A percentile compares a stretch with the other conserved stretches of the same genome.
Conservation (phyloP, 202 grass and related monocot genomes). For the Dendrocalamus latiflorus region DNA sequence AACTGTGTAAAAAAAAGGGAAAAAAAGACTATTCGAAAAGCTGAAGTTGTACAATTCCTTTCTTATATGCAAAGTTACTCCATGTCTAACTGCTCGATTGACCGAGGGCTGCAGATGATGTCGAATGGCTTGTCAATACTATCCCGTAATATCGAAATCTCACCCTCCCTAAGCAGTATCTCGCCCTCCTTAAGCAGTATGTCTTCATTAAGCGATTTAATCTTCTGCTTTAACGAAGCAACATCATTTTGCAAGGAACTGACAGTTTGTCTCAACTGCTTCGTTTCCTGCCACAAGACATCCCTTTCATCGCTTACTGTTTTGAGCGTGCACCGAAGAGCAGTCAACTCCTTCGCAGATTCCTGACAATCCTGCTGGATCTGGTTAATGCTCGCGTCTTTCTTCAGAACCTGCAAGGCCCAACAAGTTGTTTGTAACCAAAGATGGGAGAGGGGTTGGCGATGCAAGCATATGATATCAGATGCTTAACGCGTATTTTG, state of each 20-base stretch:
- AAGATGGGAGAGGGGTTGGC: not conserved
- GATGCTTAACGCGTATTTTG: not conserved
- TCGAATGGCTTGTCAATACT: conserved; percentile 35
- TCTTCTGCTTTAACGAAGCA: conserved; percentile 42
- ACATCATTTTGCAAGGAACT: conserved; percentile 40
- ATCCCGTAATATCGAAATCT: conserved; percentile 55
- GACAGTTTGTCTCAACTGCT: conserved; percentile 42
- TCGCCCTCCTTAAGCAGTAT: conserved; percentile 70
- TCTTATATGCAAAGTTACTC: conserved; percentile 34
- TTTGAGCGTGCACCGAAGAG: conserved; percentile 60
- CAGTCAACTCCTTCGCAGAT: conserved; percentile 50
- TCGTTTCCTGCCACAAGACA: conserved; percentile 52
- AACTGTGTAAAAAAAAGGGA: not conserved
- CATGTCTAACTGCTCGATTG: conserved; percentile 36
- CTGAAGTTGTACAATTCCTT: not conserved
- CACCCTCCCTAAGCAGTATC: conserved; percentile 50
- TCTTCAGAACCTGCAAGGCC: conserved; percentile 46
- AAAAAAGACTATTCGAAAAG: not conserved
- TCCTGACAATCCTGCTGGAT: conserved; percentile 53
- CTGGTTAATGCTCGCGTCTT: conserved; percentile 59
- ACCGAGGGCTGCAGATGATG: conserved; percentile 26
- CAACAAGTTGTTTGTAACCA: not conserved
- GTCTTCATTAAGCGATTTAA: conserved; percentile 61
- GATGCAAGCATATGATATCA: not conserved
- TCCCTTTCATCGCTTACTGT: conserved; percentile 60